Percentiles rank a stretch among this genome's conserved stretches.
Conservation (phyloP, 2,329 filamentous ascomycete species). For the Alternaria postmessia region DNA sequence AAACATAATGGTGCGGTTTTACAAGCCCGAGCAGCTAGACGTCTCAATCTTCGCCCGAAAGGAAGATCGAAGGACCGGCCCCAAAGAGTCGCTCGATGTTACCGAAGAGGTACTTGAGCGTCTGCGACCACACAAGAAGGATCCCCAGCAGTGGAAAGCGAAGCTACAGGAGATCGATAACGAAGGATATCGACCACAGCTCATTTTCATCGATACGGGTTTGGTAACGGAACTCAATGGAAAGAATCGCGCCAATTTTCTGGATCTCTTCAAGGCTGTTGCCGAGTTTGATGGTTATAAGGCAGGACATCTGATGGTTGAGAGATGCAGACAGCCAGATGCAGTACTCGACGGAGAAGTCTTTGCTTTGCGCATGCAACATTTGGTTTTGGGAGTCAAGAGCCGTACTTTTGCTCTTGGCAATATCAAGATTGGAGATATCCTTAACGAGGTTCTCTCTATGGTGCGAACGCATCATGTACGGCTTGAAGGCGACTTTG, state of each 20-base stretch:
- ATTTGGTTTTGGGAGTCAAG: conserved; percentile 91
- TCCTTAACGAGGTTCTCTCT: conserved; percentile 84
- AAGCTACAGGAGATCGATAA: conserved; percentile 79
- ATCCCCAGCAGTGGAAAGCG: conserved; percentile 73
- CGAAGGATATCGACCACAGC: conserved; percentile 90
- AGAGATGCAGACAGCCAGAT: conserved; percentile 90
- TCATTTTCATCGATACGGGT: conserved; percentile 97
- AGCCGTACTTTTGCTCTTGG: conserved; percentile 88
- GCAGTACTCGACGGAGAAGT: conserved; percentile 88
- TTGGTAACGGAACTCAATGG: conserved; percentile 92
- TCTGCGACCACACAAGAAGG: conserved; percentile 75
- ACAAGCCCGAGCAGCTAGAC: conserved; percentile 78
- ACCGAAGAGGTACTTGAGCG: conserved; percentile 87
- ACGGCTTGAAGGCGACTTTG: conserved; percentile 93
- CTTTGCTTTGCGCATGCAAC: conserved; percentile 96
- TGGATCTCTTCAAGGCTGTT: conserved; percentile 93
- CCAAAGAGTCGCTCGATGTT: conserved; percentile 70
- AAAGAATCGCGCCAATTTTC: conserved; percentile 85
- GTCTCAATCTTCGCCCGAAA: conserved; percentile 62
- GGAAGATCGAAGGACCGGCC: conserved; percentile 44
- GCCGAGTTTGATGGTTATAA: conserved; percentile 98
- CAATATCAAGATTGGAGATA: conserved; percentile 95
- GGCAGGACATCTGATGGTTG: conserved; percentile 93
- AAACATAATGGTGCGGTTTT: conserved; percentile 99
- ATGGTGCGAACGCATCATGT: conserved; percentile 97